These are phyloP conservation scores for Nannizzia gypsea DNA, from an alignment of 2,329 filamentous ascomycete genomes.

Conservation along the genomic window DNA sequence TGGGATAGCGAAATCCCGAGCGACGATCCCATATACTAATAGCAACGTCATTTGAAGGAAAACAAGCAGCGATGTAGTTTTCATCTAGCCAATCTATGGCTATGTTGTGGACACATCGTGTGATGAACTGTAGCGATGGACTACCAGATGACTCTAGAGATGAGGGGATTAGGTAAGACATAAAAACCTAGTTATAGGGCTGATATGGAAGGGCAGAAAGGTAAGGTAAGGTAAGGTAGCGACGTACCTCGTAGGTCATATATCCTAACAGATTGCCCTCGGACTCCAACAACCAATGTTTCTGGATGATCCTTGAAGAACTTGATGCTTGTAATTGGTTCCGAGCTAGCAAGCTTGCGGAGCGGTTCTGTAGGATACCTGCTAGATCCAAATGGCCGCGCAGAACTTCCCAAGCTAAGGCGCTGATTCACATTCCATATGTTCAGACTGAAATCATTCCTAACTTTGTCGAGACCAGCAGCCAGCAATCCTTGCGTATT, in stretches of 20 bases:
- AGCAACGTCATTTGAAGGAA: constrained; percentile 43
- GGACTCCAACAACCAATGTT: constrained; percentile 49
- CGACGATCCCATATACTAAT: constrained; percentile 54
- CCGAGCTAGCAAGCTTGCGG: constrained; percentile 48
- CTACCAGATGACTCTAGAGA: constrained; percentile 26
- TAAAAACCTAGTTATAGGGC: not conserved
- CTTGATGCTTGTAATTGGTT: constrained; percentile 53
- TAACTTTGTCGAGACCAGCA: constrained; percentile 50
- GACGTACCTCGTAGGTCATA: constrained; percentile 49
- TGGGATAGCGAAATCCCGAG: constrained; percentile 29
- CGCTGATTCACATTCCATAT: constrained; percentile 50
- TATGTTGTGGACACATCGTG: constrained; percentile 51
- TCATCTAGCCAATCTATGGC: constrained; percentile 53
- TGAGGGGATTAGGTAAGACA: not conserved
- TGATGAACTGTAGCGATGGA: constrained; percentile 40
- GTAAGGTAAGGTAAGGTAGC: constrained; percentile 16
- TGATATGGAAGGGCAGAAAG: not conserved
- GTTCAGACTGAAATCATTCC: constrained; percentile 54
- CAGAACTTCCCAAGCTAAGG: constrained; percentile 26
- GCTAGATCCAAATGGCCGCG: constrained; percentile 20
- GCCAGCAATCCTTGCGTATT: constrained; percentile 46
- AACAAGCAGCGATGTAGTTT: constrained; percentile 52
- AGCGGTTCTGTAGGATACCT: constrained; percentile 38
- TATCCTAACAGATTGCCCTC: constrained; percentile 48
- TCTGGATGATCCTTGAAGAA: constrained; percentile 51